Conservation (phyloP, 2,329 filamentous ascomycete species). For the Waltergamsia citrina region DNA sequence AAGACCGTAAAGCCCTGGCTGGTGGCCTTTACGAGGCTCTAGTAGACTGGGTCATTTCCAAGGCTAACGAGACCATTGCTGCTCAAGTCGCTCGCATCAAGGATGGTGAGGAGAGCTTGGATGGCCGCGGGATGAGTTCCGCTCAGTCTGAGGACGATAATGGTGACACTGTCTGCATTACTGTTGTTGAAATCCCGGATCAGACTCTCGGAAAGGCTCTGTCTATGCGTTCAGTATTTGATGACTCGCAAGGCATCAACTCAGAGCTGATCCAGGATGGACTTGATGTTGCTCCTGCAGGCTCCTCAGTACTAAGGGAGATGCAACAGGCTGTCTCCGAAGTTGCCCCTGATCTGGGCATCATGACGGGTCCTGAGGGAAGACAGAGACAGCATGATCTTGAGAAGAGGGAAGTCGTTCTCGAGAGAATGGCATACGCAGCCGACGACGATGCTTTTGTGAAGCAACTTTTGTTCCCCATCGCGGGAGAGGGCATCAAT, state of each 20-base stretch:
- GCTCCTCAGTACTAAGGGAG: constrained; percentile 77
- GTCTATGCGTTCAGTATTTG: constrained; percentile 84
- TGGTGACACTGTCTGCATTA: constrained; percentile 80
- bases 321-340: constrained; percentile 76
- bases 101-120: constrained; percentile 58
- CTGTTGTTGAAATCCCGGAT: constrained; percentile 76
- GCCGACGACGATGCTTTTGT: constrained; percentile 77
- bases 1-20: constrained; percentile 75
- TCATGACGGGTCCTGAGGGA: constrained; percentile 55
- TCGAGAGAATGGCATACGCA: constrained; percentile 82
- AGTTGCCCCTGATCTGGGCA: constrained; percentile 69
- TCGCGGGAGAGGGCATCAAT: constrained; percentile 67
- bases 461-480: constrained; percentile 70
- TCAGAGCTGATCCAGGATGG: constrained; percentile 96
- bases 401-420: constrained; percentile 71
- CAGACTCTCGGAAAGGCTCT: constrained; percentile 76
- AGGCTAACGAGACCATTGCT: constrained; percentile 78
- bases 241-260: constrained; percentile 88
- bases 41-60: constrained; percentile 87
- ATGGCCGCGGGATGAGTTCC: constrained; percentile 53
- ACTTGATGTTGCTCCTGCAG: constrained; percentile 61
- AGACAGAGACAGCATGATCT: constrained; percentile 68
- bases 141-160: constrained; percentile 62
- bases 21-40: constrained; percentile 85
- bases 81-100: constrained; percentile 60